Conservation (phyloP, 2,329 filamentous ascomycete genomes). For the Cladosporium halotolerans region DNA sequence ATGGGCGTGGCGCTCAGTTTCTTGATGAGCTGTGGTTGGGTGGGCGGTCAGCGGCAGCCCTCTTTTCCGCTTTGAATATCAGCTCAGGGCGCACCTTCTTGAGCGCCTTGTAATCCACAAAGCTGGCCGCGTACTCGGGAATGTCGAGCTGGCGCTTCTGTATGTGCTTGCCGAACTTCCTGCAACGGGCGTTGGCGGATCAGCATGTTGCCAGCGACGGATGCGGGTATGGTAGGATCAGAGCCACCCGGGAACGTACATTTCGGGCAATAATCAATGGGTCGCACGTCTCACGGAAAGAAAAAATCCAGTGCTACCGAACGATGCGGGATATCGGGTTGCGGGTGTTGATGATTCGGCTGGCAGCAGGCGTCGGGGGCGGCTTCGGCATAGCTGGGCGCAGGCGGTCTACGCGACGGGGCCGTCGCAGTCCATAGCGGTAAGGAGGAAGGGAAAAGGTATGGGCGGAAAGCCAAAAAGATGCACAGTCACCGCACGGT, state of each 20-base stretch:
- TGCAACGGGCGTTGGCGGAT: slow-evolving; percentile 34
- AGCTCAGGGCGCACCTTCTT: slow-evolving; percentile 68
- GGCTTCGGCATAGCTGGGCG: slow-evolving; percentile 6
- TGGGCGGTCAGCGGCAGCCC: background rate
- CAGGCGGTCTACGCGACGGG: background rate
- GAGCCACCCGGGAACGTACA: background rate
- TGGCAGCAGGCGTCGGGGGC: background rate
- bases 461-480: background rate
- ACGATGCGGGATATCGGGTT: no score
- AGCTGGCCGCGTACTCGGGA: slow-evolving; percentile 97
- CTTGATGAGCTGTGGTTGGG: slow-evolving; percentile 75
- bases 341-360: background rate
- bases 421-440: background rate
- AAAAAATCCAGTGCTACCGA: no score
- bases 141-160: slow-evolving; percentile 98
- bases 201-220: background rate
- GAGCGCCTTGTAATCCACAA: slow-evolving; percentile 97
- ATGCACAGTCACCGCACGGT: background rate
- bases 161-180: slow-evolving; percentile 99
- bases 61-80: background rate
- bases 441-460: background rate
- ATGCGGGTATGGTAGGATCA: background rate
- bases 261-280: background rate
- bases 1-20: slow-evolving; percentile 89
- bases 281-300: no score